phyloP scores from a whole-genome alignment of 352 stramenopile species.

The Halophytophthora batemanensis region DNA sequence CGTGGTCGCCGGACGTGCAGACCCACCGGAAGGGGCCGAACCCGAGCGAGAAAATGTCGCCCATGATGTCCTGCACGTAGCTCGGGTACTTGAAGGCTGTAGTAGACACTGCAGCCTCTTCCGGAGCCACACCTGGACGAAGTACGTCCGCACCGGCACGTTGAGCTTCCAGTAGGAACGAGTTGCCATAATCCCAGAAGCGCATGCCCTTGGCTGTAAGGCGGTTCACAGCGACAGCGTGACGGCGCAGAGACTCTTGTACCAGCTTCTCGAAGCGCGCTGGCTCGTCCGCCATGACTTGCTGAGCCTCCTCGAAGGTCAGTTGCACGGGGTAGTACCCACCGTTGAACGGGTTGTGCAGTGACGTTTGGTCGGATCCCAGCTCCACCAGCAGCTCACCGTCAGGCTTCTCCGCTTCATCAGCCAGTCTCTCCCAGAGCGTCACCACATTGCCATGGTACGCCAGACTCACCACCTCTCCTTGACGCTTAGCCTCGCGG shows the following conservation, averaged over 20 bases:
- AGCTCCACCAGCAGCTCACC: constrained; percentile 82
- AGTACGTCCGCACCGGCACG: constrained; percentile 79
- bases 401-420: constrained; percentile 59
- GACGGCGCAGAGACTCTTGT: constrained; percentile 70
- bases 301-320: constrained; percentile 76
- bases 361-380: constrained; percentile 85
- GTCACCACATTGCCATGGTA: constrained; percentile 86
- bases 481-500: constrained; percentile 48
- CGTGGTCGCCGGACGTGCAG: constrained; percentile 61
- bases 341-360: constrained; percentile 90
- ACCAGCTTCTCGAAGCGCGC: constrained; percentile 77
- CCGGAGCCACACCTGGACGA: constrained; percentile 31
- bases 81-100: constrained; percentile 85
- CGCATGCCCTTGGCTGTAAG: constrained; percentile 75
- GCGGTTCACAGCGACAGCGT: constrained; percentile 80
- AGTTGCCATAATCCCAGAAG: constrained; percentile 92
- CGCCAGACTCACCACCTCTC: constrained; percentile 72
- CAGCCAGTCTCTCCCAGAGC: constrained; percentile 81
- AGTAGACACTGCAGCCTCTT: constrained; percentile 62
- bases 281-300: constrained; percentile 79
- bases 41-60: constrained; percentile 88
- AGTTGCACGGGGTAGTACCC: constrained; percentile 88
- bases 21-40: constrained; percentile 91
- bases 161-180: constrained; percentile 83
- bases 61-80: constrained; percentile 91